Evolutionary conservation across 2,329 filamentous ascomycete species (phyloP), one percentile per base, ranked within the genome.

Genomic region (Chrysoporthe austroafricana): DNA sequence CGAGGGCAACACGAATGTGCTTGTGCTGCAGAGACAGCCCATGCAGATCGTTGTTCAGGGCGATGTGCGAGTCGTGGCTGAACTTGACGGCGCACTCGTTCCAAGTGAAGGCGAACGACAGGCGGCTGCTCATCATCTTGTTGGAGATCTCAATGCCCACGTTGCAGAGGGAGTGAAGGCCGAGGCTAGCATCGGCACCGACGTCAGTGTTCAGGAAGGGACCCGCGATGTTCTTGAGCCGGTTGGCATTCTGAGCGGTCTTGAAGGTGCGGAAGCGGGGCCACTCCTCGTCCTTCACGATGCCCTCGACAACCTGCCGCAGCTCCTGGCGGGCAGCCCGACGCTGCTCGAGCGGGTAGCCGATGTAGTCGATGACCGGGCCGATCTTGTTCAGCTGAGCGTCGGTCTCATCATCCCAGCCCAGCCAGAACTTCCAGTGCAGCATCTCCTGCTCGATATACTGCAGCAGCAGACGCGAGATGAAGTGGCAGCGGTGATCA

Each of bases 1-100:
- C 83, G 1, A 87, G 78, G 64, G 83, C 82, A n/a, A 88, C 75
- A 5, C 85, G 82, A 76, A 79, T 83, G 72, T 86, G 84, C 72
- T 80, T 79, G 6, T 79, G 76, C 76, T 86, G 84, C 26, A 87
- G 74, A 63, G 81, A 77, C 65, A 78, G 74, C 0, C 80, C 77
- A 46, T 82, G 78, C 39, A 77, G 72, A 46, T 73, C 70, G 34
- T 79, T 78, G 75, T 85, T 84, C 69, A 85, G 64, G 71, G 80
- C 58, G 77, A 76, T 81, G 85, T 88, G 71, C 1, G 77, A 80
- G 71, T 83, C 79, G 67, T 78, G 78, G 18, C 75, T 80, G 77
- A 85, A 88, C 72, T 83, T 84, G 67, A 76, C 75, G 68, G 81
- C 80, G 11, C 83, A 81, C 67, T 86, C 82, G 46, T 83, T 83